phyloP scores from a whole-genome alignment of 768 basidiomycete species.

The Pulveroboletus sp. region DNA sequence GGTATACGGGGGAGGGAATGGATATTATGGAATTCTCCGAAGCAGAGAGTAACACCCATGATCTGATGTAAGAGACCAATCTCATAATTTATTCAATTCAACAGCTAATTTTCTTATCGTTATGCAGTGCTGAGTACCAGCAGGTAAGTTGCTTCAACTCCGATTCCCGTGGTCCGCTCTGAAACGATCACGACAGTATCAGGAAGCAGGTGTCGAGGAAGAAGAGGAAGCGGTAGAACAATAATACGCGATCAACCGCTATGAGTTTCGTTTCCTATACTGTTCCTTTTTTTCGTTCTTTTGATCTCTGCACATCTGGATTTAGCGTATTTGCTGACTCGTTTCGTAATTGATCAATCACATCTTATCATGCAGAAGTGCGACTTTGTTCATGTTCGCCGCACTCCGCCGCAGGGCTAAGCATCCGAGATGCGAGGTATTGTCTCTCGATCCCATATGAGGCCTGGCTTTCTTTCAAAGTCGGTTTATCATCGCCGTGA shows the following conservation, averaged over 20 bases:
- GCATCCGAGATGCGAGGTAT: not conserved
- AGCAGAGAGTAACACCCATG: constrained; percentile 77
- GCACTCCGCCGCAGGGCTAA: not conserved
- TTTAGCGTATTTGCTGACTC: constrained; percentile 14
- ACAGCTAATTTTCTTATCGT: constrained; percentile 3
- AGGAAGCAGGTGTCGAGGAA: constrained; percentile 49
- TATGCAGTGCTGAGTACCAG: constrained; percentile 79
- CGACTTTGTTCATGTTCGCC: not conserved
- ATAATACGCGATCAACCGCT: constrained; percentile 15
- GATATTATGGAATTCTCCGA: constrained; percentile 79
- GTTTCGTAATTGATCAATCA: constrained; percentile 21
- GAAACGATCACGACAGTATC: constrained; percentile 40
- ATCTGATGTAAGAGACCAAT: constrained; percentile 64
- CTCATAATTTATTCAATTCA: not conserved
- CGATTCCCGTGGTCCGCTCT: not conserved
- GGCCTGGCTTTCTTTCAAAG: not conserved
- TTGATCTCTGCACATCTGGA: constrained; percentile 1
- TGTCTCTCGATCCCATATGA: not conserved
- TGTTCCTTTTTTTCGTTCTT: not conserved
- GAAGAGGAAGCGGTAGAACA: constrained; percentile 29
- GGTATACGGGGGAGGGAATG: constrained; percentile 92
- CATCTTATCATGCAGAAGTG: not conserved
- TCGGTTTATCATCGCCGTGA: not conserved
- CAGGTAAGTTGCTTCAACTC: constrained; percentile 43
- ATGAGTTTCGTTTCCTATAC: not conserved